Evolutionary conservation across 495 filamentous ascomycete species (phyloP).

Genomic region (Penicillium cinerascens): DNA sequence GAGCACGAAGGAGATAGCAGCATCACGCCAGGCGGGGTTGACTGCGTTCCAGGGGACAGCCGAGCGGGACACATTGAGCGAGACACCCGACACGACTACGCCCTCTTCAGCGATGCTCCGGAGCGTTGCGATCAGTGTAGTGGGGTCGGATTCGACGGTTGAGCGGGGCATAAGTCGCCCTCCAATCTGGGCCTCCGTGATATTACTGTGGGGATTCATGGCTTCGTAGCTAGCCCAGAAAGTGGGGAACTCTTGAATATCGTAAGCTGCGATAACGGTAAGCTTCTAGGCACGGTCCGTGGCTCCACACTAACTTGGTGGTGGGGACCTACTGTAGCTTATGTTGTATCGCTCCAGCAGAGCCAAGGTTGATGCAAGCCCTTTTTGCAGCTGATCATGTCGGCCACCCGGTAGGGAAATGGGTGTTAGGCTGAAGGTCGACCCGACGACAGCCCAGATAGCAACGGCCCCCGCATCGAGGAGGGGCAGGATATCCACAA

Average conservation of each 20-base stretch:
- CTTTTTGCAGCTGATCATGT: constrained; percentile 5
- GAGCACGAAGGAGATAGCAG: constrained; percentile 1
- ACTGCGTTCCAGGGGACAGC: constrained; percentile 46
- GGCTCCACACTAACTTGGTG: background rate
- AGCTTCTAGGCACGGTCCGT: background rate
- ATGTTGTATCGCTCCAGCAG: constrained; percentile 3
- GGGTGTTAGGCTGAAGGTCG: constrained; percentile 6
- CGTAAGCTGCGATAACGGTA: constrained; percentile 2
- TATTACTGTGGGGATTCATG: constrained; percentile 31
- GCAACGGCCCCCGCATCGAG: constrained; percentile 10
- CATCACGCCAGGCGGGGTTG: constrained; percentile 31
- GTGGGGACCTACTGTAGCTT: constrained; percentile 5
- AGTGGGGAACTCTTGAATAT: constrained; percentile 25
- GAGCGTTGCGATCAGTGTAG: background rate
- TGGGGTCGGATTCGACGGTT: constrained; percentile 31
- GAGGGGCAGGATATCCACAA: constrained; percentile 5
- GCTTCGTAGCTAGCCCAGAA: constrained; percentile 39
- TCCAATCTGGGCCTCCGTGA: constrained; percentile 46
- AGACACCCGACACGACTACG: constrained; percentile 34
- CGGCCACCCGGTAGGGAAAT: constrained; percentile 9
- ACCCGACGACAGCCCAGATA: constrained; percentile 4
- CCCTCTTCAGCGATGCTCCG: constrained; percentile 23
- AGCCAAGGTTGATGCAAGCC: background rate
- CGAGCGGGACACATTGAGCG: constrained; percentile 27
- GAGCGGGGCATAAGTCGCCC: constrained; percentile 52